Evolutionary conservation across 495 filamentous ascomycete genomes (phyloP).

Genomic region (Hypoxylon trugodes): DNA sequence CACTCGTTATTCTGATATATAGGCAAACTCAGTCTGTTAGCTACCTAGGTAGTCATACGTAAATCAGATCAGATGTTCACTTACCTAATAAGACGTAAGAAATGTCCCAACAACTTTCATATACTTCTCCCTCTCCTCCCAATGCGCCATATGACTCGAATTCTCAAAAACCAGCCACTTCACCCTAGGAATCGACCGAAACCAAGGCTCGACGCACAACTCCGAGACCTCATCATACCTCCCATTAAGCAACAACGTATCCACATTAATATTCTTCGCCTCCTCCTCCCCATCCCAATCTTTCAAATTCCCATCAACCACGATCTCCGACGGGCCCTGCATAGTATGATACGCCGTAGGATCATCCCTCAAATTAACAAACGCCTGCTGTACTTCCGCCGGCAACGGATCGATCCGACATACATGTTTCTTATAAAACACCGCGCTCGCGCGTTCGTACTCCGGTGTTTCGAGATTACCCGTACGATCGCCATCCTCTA

Average conservation of each 20-base stretch:
- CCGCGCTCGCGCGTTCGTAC: background rate
- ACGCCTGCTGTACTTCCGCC: slow-evolving; percentile 39
- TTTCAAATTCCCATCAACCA: slow-evolving; percentile 54
- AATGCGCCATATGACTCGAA: slow-evolving; percentile 56
- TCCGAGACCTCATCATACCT: slow-evolving; percentile 60
- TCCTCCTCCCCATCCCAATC: slow-evolving; percentile 50
- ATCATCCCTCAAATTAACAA: slow-evolving; percentile 53
- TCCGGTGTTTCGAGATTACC: background rate
- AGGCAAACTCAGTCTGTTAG: too few relatives aligned
- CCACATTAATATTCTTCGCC: slow-evolving; percentile 54
- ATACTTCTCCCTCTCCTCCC: slow-evolving; percentile 56
- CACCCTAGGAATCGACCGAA: slow-evolving; percentile 49
- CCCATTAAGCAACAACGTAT: slow-evolving; percentile 60
- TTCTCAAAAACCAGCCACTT: slow-evolving; percentile 58
- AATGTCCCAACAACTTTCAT: slow-evolving; percentile 16
- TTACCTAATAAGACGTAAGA: background rate
- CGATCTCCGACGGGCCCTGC: slow-evolving; percentile 61
- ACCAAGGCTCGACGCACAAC: slow-evolving; percentile 49
- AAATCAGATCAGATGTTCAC: too few relatives aligned
- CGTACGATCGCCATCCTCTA: background rate
- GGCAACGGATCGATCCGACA: slow-evolving; percentile 55
- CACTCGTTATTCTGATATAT: too few relatives aligned
- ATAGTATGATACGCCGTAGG: slow-evolving; percentile 56
- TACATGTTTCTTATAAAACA: slow-evolving; percentile 52
- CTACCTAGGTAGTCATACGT: too few relatives aligned